Percentiles rank a stretch among this genome's conserved stretches.
phyloP scores from a whole-genome alignment of 2,329 filamentous ascomycete species.

The Colletotrichum aenigma region DNA sequence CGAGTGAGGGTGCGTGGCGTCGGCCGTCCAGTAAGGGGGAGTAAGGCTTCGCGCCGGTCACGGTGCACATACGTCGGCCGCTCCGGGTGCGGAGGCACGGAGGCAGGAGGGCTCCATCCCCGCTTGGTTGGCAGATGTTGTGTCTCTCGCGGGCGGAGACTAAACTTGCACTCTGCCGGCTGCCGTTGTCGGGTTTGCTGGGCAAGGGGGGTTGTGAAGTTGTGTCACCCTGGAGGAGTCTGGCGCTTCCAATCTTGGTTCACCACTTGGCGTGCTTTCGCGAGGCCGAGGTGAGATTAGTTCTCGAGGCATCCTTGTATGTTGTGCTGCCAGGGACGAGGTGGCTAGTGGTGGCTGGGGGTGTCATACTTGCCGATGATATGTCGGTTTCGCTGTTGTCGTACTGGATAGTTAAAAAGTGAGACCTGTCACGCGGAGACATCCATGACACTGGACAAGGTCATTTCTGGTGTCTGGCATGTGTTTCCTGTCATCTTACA shows the following conservation, averaged over 20 bases:
- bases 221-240: background rate
- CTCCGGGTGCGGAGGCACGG: background rate
- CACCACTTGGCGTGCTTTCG: background rate
- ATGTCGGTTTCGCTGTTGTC: background rate
- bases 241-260: background rate
- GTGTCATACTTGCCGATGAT: background rate
- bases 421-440: background rate
- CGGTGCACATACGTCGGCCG: background rate
- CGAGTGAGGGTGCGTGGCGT: background rate
- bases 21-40: background rate
- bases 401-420: background rate
- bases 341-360: background rate
- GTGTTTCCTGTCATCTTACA: background rate
- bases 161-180: background rate
- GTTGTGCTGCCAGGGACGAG: background rate
- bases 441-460: background rate
- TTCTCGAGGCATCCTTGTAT: background rate
- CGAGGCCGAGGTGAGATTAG: background rate
- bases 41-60: background rate
- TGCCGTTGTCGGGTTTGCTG: background rate
- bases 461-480: background rate
- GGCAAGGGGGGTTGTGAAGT: background rate
- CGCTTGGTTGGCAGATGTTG: background rate
- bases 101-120: background rate
- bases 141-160: background rate